Conservation (phyloP, 2,329 filamentous ascomycete species). For the Cladosporium phlei region DNA sequence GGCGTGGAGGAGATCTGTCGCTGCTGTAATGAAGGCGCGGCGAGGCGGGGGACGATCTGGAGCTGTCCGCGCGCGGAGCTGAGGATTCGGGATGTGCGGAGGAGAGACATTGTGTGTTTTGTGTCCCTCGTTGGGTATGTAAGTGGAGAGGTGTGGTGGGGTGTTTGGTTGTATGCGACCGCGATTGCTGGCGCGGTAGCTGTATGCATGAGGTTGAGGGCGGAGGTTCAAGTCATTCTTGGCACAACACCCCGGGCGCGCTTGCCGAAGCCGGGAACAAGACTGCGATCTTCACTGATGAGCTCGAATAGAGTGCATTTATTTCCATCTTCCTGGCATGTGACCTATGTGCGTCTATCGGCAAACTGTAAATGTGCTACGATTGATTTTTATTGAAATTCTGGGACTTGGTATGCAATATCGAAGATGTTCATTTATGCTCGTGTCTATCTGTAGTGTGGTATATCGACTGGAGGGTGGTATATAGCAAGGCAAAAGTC, state of each 20-base stretch:
- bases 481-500: no score
- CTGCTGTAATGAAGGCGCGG: constrained; percentile 20
- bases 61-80: constrained; percentile 28
- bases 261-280: no score
- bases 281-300: neutral
- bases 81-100: constrained; percentile 25
- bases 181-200: constrained; percentile 3
- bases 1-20: constrained; percentile 31
- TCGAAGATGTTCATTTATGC: no score
- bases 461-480: no score
- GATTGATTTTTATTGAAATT: no score
- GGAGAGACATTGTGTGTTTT: constrained; percentile 9
- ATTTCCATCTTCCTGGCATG: no score
- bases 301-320: neutral
- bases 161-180: constrained; percentile 8
- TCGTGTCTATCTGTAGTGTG: no score
- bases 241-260: no score
- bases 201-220: constrained; percentile 10
- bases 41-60: constrained; percentile 29
- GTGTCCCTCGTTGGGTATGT: constrained; percentile 4
- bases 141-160: constrained; percentile 9
- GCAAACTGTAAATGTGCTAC: no score
- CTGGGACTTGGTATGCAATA: no score
- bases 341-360: no score
- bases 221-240: constrained; percentile 10